Conservation (phyloP, 73 alveolate species). For the Paramecium primaurelia region DNA sequence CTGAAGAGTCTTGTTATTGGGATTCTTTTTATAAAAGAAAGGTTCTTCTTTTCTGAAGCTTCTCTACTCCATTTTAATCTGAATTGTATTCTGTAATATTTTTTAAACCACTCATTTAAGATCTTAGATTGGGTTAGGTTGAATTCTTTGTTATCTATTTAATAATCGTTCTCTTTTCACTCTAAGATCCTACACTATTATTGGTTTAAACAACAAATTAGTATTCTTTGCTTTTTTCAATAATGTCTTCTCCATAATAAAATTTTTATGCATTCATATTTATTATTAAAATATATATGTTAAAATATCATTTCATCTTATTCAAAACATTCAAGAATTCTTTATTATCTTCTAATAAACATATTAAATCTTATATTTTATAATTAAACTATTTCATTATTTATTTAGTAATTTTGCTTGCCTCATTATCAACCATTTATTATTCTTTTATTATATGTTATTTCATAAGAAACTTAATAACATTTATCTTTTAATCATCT, state of each 20-base stretch:
- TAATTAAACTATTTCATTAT: not conserved
- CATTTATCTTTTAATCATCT: not conserved
- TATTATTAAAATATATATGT: not conserved
- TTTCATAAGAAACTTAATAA: not conserved
- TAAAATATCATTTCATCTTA: not conserved
- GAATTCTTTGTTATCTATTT: not conserved
- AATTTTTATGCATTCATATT: not conserved
- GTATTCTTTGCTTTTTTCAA: not conserved
- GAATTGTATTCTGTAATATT: not conserved
- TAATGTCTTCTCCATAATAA: conserved; percentile 12
- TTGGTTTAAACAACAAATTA: not conserved
- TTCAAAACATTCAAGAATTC: not conserved
- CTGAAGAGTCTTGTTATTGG: not conserved
- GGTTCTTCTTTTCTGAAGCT: not conserved
- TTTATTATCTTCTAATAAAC: not conserved
- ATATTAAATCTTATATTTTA: not conserved
- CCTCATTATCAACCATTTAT: not conserved
- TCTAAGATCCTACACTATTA: not conserved
- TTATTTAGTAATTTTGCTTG: not conserved
- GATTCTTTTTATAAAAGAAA: not conserved
- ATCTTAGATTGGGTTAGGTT: not conserved
- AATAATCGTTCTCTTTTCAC: not conserved
- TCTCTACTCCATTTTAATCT: not conserved
- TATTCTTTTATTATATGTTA: not conserved
- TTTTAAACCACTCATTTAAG: not conserved